A percentile compares a stretch with the other conserved stretches of the same genome.
Evolutionary conservation across 1,284 basidiomycete species (phyloP).

Genomic region (Cystobasidiaceae sp.): DNA sequence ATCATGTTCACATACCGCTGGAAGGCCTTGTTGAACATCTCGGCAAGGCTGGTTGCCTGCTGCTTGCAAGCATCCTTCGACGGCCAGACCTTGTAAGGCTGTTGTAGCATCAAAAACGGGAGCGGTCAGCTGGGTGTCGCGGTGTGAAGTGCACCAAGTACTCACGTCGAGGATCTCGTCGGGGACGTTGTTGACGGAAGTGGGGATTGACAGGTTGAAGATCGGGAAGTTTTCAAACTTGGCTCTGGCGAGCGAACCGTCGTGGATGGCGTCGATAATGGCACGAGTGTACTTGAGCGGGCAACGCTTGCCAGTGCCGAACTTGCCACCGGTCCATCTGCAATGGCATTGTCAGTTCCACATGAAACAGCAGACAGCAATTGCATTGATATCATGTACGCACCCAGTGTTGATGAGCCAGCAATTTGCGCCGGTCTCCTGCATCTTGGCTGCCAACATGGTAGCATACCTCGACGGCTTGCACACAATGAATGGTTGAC

Average conservation of each 20-base stretch:
- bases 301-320: conserved; percentile 76
- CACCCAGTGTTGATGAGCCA: conserved; percentile 99
- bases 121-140: not conserved
- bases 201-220: conserved; percentile 59
- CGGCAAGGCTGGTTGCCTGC: conserved; percentile 75
- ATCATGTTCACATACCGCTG: conserved; percentile 65
- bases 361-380: too few relatives aligned
- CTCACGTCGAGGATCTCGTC: conserved; percentile 78
- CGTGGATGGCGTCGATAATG: conserved; percentile 61
- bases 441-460: conserved; percentile 96
- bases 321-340: conserved; percentile 97
- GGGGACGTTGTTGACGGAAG: conserved; percentile 71
- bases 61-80: conserved; percentile 79
- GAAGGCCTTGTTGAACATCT: conserved; percentile 91
- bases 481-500: conserved; percentile 85
- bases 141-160: not conserved
- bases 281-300: conserved; percentile 63
- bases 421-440: conserved; percentile 83
- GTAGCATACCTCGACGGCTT: conserved; percentile 65
- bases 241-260: conserved; percentile 77
- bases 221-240: conserved; percentile 73
- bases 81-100: conserved; percentile 71
- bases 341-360: too few relatives aligned
- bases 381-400: too few relatives aligned
- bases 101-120: not conserved